Evolutionary conservation across 2,329 filamentous ascomycete species (phyloP).

Genomic region (Aspergillus clavatus): DNA sequence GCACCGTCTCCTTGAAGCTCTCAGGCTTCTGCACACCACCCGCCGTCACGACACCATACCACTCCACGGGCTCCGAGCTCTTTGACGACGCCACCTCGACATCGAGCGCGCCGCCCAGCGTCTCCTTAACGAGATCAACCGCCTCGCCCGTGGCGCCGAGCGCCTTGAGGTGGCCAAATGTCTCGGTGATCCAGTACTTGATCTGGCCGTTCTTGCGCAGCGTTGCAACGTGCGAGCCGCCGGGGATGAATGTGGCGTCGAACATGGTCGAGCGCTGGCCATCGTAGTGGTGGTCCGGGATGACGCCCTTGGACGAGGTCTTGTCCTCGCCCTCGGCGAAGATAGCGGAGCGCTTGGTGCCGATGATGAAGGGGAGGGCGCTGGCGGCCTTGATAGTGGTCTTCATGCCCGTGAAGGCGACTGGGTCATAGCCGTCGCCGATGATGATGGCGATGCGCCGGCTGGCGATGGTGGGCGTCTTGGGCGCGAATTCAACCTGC

Average conservation of each 20-base stretch:
- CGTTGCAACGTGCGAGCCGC: constrained; percentile 58
- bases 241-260: constrained; percentile 72
- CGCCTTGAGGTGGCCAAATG: constrained; percentile 49
- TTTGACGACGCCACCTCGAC: constrained; percentile 47
- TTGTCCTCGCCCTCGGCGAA: constrained; percentile 57
- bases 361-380: constrained; percentile 70
- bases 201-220: constrained; percentile 68
- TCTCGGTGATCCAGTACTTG: constrained; percentile 71
- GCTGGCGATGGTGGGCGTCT: constrained; percentile 61
- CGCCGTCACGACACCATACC: constrained; percentile 73
- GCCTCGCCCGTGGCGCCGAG: constrained; percentile 70
- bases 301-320: constrained; percentile 29
- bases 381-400: constrained; percentile 57
- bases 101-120: constrained; percentile 40
- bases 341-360: constrained; percentile 61
- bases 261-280: constrained; percentile 74
- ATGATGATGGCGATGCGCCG: constrained; percentile 72
- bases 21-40: constrained; percentile 48
- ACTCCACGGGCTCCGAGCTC: constrained; percentile 54
- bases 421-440: constrained; percentile 68
- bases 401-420: constrained; percentile 62
- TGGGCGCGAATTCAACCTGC: constrained; percentile 62
- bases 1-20: constrained; percentile 57
- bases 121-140: constrained; percentile 56
- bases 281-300: constrained; percentile 73